Evolutionary conservation across 345 rosid genomes (phyloP), one percentile per base, ranked within the genome.

Genomic region (Abelmoschus esculentus): DNA sequence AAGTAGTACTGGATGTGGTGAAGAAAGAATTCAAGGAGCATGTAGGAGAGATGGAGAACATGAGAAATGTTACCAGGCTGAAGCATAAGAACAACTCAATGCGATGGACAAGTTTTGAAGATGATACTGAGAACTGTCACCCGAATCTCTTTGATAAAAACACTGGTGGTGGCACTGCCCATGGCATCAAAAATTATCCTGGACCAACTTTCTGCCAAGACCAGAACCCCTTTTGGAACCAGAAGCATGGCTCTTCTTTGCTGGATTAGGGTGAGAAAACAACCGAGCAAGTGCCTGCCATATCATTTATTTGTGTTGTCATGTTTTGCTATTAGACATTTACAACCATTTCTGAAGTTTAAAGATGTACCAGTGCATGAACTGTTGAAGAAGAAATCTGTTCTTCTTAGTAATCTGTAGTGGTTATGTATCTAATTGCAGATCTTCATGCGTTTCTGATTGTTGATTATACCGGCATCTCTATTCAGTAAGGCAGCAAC

Each of bases 1-100:
- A 89, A 29, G 86, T 86, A 49, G 96, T 87, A 31, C 57, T 89
- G 70, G 80, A 83, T 67, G 89, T 86, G 77, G 90, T 86, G 81
- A 87, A 89, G 83, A 85, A 85, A 70, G 96, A 89, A 80, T 87
- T 89, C 80, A 89, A 84, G 72, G 89, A 86, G 4, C 96, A 87
- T 68, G 83, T 83, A 6, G 86, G 90, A 42, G 96, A 89, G 55
- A 82, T 87, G 89, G 96, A 84, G 81, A 80, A 70, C 67, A 77
- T 67, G 80, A 62, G 81, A 74, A 80, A 84, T 67, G 82, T 79
- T 26, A 67, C 82, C 1, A 81, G 84, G 73, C 85, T 79, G 69
- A 84, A 73, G 36, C 76, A 70, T 31, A 71, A 50, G 11, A 78
- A 63, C 75, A 82, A 70, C 77, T 84, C 90, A 10, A 78, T 13